These are phyloP conservation scores for Scleroderma bovista DNA, from an alignment of 768 basidiomycete genomes.

Conservation along the genomic window DNA sequence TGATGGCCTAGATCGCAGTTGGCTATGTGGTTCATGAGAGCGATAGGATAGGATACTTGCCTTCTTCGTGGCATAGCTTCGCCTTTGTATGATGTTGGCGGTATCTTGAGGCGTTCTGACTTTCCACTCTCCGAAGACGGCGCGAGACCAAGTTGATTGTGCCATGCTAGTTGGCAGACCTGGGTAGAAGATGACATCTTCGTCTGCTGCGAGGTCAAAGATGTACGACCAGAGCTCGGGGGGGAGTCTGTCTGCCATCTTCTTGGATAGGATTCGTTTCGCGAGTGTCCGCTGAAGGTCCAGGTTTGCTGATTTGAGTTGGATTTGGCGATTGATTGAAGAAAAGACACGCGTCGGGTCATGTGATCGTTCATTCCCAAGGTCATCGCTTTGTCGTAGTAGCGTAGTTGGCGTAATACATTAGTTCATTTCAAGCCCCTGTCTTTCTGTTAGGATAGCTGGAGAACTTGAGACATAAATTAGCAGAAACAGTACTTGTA, in stretches of 20 bases:
- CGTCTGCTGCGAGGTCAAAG: constrained; percentile 66
- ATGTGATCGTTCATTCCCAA: background rate
- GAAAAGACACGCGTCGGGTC: background rate
- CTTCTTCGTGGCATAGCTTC: constrained; percentile 64
- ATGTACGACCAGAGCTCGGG: constrained; percentile 67
- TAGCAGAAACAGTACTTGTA: too few relatives aligned
- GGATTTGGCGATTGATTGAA: background rate
- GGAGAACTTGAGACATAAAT: too few relatives aligned
- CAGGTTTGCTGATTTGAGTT: background rate
- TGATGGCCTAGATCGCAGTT: constrained; percentile 46
- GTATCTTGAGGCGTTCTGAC: constrained; percentile 58
- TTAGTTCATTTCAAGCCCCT: too few relatives aligned
- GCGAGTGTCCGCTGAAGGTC: background rate
- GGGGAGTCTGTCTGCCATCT: constrained; percentile 43
- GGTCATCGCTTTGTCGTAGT: too few relatives aligned
- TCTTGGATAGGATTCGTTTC: background rate
- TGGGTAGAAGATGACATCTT: constrained; percentile 60
- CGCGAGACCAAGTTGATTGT: constrained; percentile 60
- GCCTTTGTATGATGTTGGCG: constrained; percentile 49
- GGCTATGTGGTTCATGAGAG: background rate
- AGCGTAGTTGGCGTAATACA: too few relatives aligned
- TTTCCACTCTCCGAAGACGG: constrained; percentile 42
- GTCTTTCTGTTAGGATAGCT: too few relatives aligned
- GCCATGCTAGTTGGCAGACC: constrained; percentile 58
- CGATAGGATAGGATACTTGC: constrained; percentile 31